Evolutionary conservation across 805 yeast genomes (phyloP), one percentile per base, ranked within the genome.

Genomic region (Metschnikowia lachancei): DNA sequence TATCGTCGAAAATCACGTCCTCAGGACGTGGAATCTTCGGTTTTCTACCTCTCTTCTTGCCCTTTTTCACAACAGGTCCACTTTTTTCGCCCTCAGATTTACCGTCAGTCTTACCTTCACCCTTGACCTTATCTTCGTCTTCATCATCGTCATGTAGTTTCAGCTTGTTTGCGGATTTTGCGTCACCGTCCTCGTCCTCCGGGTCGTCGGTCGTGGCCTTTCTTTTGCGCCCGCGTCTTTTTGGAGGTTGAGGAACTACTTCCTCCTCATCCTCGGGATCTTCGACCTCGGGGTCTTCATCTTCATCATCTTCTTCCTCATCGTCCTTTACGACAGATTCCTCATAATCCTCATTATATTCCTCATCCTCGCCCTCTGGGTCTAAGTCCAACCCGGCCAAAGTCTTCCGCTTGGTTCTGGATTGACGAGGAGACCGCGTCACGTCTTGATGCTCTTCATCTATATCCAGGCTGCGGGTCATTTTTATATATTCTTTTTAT

Each of bases 1-100:
- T 78, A 37, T 79, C 86, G 59, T 86, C 90, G 32, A 77, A 69
- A 16, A 69, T 67, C 26, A 77, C 67, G 33, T 57, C 81, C 36
- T 68, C 75, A 7, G 63, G 56, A 17, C 63, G 51, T 6, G 63
- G 64, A 41, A 70, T 57, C 57, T 67, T 70, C 41, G 69, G 66
- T 57, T 64, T 70, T 56, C 72, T 69, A 46, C 77, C 65, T 9
- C 59, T 29, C 39, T 53, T 55, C 49, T 55, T 53, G 10, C 57
- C 57, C 43, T 71, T 68, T 51, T 67, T 70, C 2, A 37, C 41
- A 9, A 70, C 74, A 32, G 60, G 63, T 19, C 48, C 52, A 30
- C 49, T 43, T 38, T 49, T 51, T 17, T 37, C 39, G 38, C 41
- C 41, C 12, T 44, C 47, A 9, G 26, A 41, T 19, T 41, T 43